Percentiles rank a stretch among this genome's conserved stretches.
phyloP scores from a whole-genome alignment of 345 rosid species.

The Clausena lansium region DNA sequence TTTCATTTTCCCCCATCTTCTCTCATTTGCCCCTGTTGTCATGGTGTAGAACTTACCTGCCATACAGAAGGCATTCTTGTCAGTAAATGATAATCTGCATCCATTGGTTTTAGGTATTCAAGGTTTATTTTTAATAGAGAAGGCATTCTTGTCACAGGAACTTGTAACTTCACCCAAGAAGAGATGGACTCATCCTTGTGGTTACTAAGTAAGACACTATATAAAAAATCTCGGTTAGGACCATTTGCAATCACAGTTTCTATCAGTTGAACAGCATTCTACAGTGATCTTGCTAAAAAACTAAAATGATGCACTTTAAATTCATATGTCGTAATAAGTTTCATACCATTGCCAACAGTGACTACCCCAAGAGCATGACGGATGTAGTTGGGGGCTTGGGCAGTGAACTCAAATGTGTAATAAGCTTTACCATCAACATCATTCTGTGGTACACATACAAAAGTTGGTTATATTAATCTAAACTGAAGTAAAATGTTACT shows the following conservation, averaged over 20 bases:
- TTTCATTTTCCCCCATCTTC: slow-evolving; percentile 94
- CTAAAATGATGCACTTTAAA: slow-evolving; percentile 2
- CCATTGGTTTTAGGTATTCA: background rate
- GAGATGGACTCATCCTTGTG: background rate
- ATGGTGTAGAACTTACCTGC: slow-evolving; percentile 83
- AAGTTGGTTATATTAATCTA: background rate
- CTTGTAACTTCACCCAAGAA: background rate
- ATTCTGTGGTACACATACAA: slow-evolving; percentile 49
- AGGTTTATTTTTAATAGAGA: background rate
- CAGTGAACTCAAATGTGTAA: slow-evolving; percentile 80
- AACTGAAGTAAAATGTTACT: background rate
- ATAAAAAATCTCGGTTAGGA: background rate
- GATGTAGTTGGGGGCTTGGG: slow-evolving; percentile 78
- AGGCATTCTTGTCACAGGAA: background rate
- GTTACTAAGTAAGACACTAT: background rate
- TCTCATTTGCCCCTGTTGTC: slow-evolving; percentile 86
- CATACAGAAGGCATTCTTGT: slow-evolving; percentile 1
- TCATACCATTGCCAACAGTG: slow-evolving; percentile 72
- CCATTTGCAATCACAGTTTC: background rate
- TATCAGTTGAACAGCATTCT: background rate
- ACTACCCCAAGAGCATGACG: slow-evolving; percentile 84
- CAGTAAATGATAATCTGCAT: background rate
- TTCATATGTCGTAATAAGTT: background rate
- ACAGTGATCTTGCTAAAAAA: background rate
- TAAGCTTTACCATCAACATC: slow-evolving; percentile 76